A percentile compares a stretch with the other conserved stretches of the same genome.
phyloP scores from a whole-genome alignment of 306 rosid species.

The Gynostemma pentaphyllum region DNA sequence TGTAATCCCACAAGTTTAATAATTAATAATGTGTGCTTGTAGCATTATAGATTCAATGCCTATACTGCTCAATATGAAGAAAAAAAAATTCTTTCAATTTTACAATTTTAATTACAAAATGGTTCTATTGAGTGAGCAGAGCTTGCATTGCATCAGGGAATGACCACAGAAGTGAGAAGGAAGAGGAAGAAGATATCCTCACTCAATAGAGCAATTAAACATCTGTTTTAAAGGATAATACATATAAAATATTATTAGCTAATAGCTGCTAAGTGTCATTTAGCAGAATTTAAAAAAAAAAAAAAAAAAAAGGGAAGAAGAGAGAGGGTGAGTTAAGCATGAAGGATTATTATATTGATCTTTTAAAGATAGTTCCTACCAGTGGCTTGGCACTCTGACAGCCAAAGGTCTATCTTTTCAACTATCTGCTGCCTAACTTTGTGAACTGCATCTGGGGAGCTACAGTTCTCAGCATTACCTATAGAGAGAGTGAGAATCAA shows the following conservation, averaged over 20 bases:
- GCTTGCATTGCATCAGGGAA: no score
- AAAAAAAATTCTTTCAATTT: no score
- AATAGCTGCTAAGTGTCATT: background rate
- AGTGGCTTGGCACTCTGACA: slow-evolving; percentile 45
- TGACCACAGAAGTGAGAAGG: no score
- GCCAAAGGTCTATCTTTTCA: slow-evolving; percentile 71
- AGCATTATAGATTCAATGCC: no score
- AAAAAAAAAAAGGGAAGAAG: no score
- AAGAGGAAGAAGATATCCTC: no score
- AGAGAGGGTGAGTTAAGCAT: background rate
- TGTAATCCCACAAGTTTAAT: no score
- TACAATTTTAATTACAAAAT: no score
- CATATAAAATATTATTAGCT: background rate
- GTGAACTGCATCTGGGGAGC: slow-evolving; percentile 64
- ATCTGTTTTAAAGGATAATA: slow-evolving; percentile 1
- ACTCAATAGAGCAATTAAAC: slow-evolving; percentile 2
- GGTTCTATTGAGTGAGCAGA: no score
- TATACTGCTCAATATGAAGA: no score
- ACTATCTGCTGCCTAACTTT: slow-evolving; percentile 71
- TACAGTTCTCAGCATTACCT: slow-evolving; percentile 69
- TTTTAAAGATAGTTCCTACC: slow-evolving; percentile 25
- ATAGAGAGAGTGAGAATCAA: slow-evolving; percentile 7
- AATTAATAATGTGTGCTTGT: no score
- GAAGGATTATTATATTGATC: background rate
- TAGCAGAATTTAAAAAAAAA: no score